Percentiles rank a stretch among this genome's conserved stretches.
Conservation (phyloP, 2,329 filamentous ascomycete species). For the Cladosporium oxysporum region DNA sequence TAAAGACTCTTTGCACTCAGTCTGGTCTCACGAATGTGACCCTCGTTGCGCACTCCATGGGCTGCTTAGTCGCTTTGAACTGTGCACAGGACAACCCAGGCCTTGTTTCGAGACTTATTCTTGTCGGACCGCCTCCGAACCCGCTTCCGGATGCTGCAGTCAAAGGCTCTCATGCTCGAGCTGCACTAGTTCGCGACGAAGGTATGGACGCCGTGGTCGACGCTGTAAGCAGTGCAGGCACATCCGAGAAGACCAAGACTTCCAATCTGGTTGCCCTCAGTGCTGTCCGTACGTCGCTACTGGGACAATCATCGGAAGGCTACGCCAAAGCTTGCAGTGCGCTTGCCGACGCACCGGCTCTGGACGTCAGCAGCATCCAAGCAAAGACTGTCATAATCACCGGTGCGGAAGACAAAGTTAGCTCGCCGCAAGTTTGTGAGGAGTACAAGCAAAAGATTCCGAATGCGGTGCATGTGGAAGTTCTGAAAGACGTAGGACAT, state of each 20-base stretch:
- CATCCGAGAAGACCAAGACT: constrained; percentile 41
- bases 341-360: neutral
- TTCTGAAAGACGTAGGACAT: constrained; percentile 49
- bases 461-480: constrained; percentile 31
- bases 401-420: neutral
- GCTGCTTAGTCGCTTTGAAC: neutral
- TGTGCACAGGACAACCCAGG: constrained; percentile 35
- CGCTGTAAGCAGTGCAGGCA: constrained; percentile 40
- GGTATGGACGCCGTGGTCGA: constrained; percentile 51
- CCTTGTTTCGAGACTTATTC: constrained; percentile 47
- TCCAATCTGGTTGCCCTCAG: constrained; percentile 31
- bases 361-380: neutral
- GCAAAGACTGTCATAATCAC: neutral
- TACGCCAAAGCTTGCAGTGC: neutral
- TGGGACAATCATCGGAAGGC: neutral
- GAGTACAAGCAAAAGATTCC: constrained; percentile 24
- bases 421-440: neutral
- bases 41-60: too few species aligned
- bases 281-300: neutral
- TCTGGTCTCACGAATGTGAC: too few species aligned
- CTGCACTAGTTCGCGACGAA: constrained; percentile 44
- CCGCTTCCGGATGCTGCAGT: constrained; percentile 44
- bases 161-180: constrained; percentile 39
- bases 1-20: too few species aligned
- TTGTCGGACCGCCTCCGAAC: constrained; percentile 52